These are phyloP conservation scores for Przewalskia tangutica DNA, from an alignment of 257 asterid species.

Conservation along the genomic window DNA sequence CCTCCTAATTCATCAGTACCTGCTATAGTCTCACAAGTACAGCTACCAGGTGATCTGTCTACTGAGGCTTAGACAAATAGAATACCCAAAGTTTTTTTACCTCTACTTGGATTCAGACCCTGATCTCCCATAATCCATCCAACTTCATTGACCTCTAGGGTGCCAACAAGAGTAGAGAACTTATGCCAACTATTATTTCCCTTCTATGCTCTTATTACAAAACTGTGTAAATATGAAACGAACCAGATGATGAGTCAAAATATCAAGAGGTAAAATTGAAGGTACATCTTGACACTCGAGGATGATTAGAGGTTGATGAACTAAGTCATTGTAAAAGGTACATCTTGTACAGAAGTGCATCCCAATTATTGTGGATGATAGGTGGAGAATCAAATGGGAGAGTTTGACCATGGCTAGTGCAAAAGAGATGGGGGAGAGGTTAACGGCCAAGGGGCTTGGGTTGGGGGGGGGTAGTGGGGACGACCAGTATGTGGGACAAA, in stretches of 20 bases:
- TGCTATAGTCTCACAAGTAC: background rate
- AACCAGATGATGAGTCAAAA: background rate
- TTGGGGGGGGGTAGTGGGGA: too few species aligned
- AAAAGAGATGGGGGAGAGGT: too few species aligned
- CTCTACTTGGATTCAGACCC: background rate
- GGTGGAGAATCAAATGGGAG: too few species aligned
- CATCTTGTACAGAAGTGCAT: background rate
- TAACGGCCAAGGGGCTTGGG: too few species aligned
- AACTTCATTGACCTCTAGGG: background rate
- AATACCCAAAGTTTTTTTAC: background rate
- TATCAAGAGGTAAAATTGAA: background rate
- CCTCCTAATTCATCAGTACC: background rate
- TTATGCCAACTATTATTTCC: background rate
- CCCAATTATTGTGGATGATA: background rate
- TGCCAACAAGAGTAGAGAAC: background rate
- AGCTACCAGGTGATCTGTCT: background rate
- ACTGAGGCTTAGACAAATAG: background rate
- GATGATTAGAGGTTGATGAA: background rate
- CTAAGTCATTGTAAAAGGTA: background rate
- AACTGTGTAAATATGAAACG: background rate
- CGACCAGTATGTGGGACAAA: too few species aligned
- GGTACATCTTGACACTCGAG: background rate
- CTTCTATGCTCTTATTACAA: background rate
- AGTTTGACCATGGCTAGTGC: too few species aligned
- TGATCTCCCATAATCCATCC: background rate